Conservation (phyloP, 2,329 filamentous ascomycete genomes). For the Fusarium tjaetaba region DNA sequence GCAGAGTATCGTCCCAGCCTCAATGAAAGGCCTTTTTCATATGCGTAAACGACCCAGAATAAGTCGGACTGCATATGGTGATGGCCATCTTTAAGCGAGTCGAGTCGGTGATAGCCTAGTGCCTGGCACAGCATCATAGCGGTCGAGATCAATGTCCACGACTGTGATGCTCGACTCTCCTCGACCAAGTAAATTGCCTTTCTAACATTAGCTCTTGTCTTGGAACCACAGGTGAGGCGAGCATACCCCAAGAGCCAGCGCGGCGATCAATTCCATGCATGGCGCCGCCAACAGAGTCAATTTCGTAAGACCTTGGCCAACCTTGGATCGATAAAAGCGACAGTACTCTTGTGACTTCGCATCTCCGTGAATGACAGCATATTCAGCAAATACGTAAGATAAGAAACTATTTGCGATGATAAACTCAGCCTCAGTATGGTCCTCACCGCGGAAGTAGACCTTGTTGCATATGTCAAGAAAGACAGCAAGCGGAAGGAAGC, state of each 20-base stretch:
- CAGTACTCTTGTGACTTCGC: slow-evolving; percentile 38
- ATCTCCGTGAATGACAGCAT: slow-evolving; percentile 40
- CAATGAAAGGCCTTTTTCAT: slow-evolving; percentile 51
- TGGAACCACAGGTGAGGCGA: rapidly evolving
- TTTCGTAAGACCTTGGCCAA: slow-evolving; percentile 38
- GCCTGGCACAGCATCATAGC: slow-evolving; percentile 49
- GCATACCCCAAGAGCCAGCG: slow-evolving; percentile 48
- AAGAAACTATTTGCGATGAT: slow-evolving; percentile 51
- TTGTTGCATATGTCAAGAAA: slow-evolving; percentile 48
- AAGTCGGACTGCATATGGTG: slow-evolving; percentile 9
- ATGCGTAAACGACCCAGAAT: slow-evolving; percentile 50
- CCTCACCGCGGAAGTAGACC: slow-evolving; percentile 50
- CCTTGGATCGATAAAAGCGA: slow-evolving; percentile 42
- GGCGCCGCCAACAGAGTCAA: slow-evolving; percentile 48
- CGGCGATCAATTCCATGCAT: slow-evolving; percentile 48
- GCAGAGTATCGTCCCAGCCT: slow-evolving; percentile 48
- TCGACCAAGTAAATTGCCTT: slow-evolving; percentile 50
- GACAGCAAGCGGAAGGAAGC: slow-evolving; percentile 45
- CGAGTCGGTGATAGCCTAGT: slow-evolving; percentile 46
- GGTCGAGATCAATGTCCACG: slow-evolving; percentile 51
- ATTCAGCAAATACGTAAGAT: slow-evolving; percentile 49
- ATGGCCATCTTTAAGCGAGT: not conserved
- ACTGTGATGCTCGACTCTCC: slow-evolving; percentile 43
- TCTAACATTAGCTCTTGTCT: rapidly evolving
- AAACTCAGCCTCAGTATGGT: slow-evolving; percentile 46